Base-by-base conservation (phyloP, 257 asterid genomes). In the Salvia miltiorrhiza region DNA sequence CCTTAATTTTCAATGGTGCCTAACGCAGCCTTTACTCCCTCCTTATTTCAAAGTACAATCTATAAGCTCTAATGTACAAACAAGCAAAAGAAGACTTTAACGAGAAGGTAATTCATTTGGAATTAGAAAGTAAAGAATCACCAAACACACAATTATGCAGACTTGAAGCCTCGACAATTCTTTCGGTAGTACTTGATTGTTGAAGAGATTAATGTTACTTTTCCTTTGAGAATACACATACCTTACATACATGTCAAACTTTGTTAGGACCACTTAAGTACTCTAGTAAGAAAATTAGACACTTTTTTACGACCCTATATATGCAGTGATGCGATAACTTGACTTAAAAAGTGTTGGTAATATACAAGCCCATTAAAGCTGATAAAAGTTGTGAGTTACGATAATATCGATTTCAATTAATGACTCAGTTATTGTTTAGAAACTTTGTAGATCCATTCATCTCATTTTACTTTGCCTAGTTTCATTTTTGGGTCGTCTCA, bases 201-300 rank as follows among this genome's bases (percentile, higher is more conserved):
- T 62, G 67, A 68, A 58, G 64, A 35, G 66, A 52, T 49, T 3
- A 54, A 63, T 28, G 3, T 48, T 44, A 49, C 58, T 50, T 69
- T 30, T 43, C 62, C 32, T 44, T 7, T 2, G 17, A n/a, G 10
- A 33, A 19, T 20, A 73, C 70, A 17, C 50, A 35, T 69, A 58
- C 79, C 72, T 63, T 73, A 33, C 75, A 59, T 49, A 11, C 21
- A 30, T 48, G 54, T 52, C 75, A 52, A 73, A 72, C 37, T 39
- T 72, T 64, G 56, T 54, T 48, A 9, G 45, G 67, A 48, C 5
- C n/a, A 9, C 39, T 33, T 35, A 9, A 57, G 43, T 45, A 30
- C 40, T 52, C 63, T 56, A 9, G 9, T 2, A 69, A 54, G 56
- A 55, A 76, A 62, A 62, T 35, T 35, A 5, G 57, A 0, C 30